Base-by-base conservation (phyloP, 208 protist genomes). In the Balamuthia mandrillaris region DNA sequence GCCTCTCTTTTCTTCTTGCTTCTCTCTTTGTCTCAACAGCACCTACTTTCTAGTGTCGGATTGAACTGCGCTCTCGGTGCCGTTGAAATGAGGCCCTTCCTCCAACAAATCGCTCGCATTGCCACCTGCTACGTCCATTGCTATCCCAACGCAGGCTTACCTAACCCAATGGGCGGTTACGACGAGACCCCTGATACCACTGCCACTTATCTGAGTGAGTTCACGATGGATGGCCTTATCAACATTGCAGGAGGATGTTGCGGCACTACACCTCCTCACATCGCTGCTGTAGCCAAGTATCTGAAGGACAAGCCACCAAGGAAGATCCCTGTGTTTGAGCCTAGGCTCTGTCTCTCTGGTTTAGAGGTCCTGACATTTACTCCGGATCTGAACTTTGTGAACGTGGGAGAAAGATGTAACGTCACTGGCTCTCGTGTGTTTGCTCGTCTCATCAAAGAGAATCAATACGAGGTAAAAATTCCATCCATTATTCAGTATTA, bases 401-500 rank as follows among this genome's bases (percentile, higher is more conserved):
- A 98, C 89, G 92, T 98, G 52, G 97, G 97, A 24, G 97, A 99
- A 90, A 90, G 97, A 24, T 99, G 97, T 91, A 99, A 99, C 92
- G 93, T 99, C 44, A 95, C 95, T 60, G 97, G 97, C 82, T 98
- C 96, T 10, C 85, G 95, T 41, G 79, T 87, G 60, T 99, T 98
- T 84, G 96, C 96, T 83, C 92, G 95, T n/a, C 90, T 98, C 12
- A 96, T 98, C 61, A 94, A 93, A 68, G 90, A 95, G 14, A 89
- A 93, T 42, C 94, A 97, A 83, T 97, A 92, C 86, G 95, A 97
- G 12, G 74, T 79, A 35, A 27, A 44, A 1, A 4, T 0, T 35
- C 24, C n/a, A 7, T 61, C 37, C n/a, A 27, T 56, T n/a, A 56
- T 56, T 56, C n/a, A n/a, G 49, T 27, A 56, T 27, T 56, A 56